Evolutionary conservation across 176 grass and related monocot genomes (phyloP).

Genomic region (Oryza glumipatula): DNA sequence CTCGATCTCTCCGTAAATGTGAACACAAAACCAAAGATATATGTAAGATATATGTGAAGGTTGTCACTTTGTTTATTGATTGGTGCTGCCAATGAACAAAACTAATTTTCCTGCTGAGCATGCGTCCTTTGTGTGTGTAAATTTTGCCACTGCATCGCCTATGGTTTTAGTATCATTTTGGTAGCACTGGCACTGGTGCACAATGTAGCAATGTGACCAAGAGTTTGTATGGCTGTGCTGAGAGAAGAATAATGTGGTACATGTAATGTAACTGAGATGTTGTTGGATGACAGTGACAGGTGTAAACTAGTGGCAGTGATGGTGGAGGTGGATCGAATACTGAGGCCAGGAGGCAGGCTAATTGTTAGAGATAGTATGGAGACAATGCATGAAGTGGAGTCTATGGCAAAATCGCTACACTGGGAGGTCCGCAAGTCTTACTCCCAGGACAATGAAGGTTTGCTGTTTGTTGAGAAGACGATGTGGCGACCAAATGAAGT

Average conservation of each 20-base stretch:
- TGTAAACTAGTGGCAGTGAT: slow-evolving; percentile 64
- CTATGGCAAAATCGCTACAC: slow-evolving; percentile 58
- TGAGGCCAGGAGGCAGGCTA: slow-evolving; percentile 71
- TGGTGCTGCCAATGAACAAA: not conserved
- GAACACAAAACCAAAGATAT: too few species aligned
- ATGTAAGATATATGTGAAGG: not conserved
- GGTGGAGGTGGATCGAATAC: slow-evolving; percentile 73
- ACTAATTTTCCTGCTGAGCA: not conserved
- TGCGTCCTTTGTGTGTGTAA: not conserved
- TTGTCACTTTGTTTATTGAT: not conserved
- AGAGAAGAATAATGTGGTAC: not conserved
- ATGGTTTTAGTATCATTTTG: too few species aligned
- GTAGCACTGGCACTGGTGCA: not conserved
- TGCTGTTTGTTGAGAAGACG: slow-evolving; percentile 71
- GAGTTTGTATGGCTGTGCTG: not conserved
- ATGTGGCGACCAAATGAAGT: slow-evolving; percentile 58
- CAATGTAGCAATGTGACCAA: not conserved
- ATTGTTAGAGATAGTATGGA: slow-evolving; percentile 69
- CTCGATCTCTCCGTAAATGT: not conserved
- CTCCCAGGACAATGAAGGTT: slow-evolving; percentile 61
- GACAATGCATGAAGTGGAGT: slow-evolving; percentile 58
- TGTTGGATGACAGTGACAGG: slow-evolving; percentile 40
- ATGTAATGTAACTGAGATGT: not conserved
- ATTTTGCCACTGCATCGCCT: not conserved
- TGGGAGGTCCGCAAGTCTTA: slow-evolving; percentile 72